phyloP scores from a whole-genome alignment of 1,284 basidiomycete genomes.

The Boletus nobilissimus region DNA sequence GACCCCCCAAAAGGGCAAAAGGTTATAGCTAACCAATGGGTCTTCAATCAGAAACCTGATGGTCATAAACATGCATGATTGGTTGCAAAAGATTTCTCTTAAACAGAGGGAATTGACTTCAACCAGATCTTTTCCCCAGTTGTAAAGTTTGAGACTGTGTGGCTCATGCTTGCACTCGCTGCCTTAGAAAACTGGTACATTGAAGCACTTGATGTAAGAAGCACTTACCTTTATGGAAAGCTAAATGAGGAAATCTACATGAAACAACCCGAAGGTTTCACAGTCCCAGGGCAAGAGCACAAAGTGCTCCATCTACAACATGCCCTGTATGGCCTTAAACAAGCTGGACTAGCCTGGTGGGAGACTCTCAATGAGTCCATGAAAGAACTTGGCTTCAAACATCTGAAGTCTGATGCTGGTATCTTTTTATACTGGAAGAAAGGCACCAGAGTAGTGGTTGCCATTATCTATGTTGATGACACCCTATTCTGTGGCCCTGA shows the following conservation, averaged over 20 bases:
- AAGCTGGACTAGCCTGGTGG: conserved; percentile 4
- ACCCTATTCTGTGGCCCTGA: neutral
- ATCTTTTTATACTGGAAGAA: neutral
- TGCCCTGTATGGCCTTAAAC: conserved; percentile 11
- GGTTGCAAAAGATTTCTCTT: conserved; percentile 56
- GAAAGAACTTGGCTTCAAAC: neutral
- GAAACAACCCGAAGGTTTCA: neutral
- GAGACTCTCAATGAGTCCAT: neutral
- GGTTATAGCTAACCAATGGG: conserved; percentile 32
- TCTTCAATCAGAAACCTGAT: conserved; percentile 55
- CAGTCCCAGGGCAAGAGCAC: neutral
- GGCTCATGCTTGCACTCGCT: neutral
- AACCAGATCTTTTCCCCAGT: conserved; percentile 57
- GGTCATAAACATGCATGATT: conserved; percentile 50
- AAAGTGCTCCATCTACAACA: neutral
- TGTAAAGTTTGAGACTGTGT: conserved; percentile 44
- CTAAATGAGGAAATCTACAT: neutral
- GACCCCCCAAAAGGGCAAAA: neutral
- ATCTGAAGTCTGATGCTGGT: too few relatives aligned
- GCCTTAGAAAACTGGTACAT: neutral
- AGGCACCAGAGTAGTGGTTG: neutral
- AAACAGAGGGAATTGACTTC: conserved; percentile 50
- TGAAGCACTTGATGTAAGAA: neutral
- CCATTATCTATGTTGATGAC: neutral
- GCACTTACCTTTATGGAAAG: neutral